phyloP scores from a whole-genome alignment of 176 grass and related monocot species.

The Stipa capillata region DNA sequence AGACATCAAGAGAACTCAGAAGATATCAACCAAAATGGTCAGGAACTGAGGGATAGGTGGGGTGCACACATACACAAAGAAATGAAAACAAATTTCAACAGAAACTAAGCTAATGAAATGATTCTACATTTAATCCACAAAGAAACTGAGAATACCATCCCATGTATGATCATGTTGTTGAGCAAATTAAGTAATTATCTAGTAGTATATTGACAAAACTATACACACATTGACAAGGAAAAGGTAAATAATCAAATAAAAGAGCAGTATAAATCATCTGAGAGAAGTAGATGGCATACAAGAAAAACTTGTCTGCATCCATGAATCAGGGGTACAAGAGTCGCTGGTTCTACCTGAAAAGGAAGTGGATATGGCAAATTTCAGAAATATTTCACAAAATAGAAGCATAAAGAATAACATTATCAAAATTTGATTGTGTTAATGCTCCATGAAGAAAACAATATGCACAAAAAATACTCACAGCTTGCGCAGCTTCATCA shows the following conservation, averaged over 20 bases:
- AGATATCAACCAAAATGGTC: constrained; percentile 8
- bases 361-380: constrained; percentile 5
- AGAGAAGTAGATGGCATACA: constrained; percentile 36
- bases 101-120: background rate
- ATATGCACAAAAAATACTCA: constrained; percentile 35
- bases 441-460: constrained; percentile 4
- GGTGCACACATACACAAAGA: background rate
- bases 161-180: background rate
- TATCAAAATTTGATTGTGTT: background rate
- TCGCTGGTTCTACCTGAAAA: constrained; percentile 86
- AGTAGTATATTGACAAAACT: background rate
- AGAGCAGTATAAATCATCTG: constrained; percentile 4
- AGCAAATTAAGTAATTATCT: background rate
- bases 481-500: constrained; percentile 99
- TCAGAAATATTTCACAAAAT: constrained; percentile 20
- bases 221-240: background rate
- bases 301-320: constrained; percentile 98
- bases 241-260: background rate
- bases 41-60: background rate
- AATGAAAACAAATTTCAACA: background rate
- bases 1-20: background rate
- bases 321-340: constrained; percentile 74
- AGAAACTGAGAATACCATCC: background rate
- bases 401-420: constrained; percentile 10
- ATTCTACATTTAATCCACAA: background rate